Evolutionary conservation across 306 rosid genomes (phyloP), one percentile per base, ranked within the genome.

Genomic region (Malus asiatica): DNA sequence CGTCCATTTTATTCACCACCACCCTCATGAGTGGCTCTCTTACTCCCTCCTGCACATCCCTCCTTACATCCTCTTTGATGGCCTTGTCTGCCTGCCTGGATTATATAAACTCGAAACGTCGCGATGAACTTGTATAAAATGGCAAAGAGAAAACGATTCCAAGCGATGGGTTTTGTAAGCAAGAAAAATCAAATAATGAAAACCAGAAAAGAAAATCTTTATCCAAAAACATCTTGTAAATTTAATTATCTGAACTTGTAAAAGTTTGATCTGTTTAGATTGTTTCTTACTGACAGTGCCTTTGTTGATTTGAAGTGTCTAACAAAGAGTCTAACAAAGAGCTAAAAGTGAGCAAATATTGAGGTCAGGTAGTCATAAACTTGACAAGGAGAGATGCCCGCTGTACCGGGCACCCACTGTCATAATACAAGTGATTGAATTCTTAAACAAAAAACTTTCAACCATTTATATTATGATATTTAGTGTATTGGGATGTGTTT

Each of bases 31-130:
- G 82, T 68, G 91, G 88, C 71, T 72, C 84, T 80, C 76, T 82
- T 35, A 71, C 58, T 73, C 73, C 84, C 29, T 48, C 78, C 45
- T 63, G 78, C 59, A 33, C 75, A 57, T 77, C 73, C 48, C 35
- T 75, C 66, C 88, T 91, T 70, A 62, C 78, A 68, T 87, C 83
- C 70, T 86, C 81, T 75, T 77, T 70, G 76, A 81, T 87, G n/a
- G 82, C 90, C 97, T 89, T 90, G 32, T 57, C 74, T 78, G 32
- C 82, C 81, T 38, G 68, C 20, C 22, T 38, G 40, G 4, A 22
- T 57, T 48, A 14, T 48, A 48, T 18, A 15, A 23, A 35, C 67
- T 38, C 40, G 55, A n/a, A 38, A 68, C 57, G 14, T 75, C 44
- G 27, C 27, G 77, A 53, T 27, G 62, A 45, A 18, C 64, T 51